phyloP scores from a whole-genome alignment of 2,329 filamentous ascomycete species.

The Corynespora cassiicola region DNA sequence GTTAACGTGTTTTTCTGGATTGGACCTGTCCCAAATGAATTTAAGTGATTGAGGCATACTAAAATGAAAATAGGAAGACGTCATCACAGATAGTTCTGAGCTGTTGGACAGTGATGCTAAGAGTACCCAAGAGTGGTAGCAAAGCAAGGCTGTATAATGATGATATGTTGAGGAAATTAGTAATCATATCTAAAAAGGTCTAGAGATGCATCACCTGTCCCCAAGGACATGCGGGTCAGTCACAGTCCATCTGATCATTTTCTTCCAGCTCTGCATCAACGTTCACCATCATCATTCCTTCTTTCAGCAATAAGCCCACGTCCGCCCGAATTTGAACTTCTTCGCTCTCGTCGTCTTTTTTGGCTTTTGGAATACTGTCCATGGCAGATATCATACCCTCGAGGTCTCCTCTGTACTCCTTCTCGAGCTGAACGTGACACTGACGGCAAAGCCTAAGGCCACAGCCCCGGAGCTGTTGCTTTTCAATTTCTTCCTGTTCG shows the following conservation, averaged over 20 bases:
- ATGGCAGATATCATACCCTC: conserved; percentile 18
- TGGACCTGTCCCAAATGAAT: neutral
- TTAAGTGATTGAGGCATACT: too few species aligned
- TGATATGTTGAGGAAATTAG: too few species aligned
- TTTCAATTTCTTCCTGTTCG: conserved; percentile 8
- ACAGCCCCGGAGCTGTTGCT: too few species aligned
- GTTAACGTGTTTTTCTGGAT: neutral
- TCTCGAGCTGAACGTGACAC: conserved; percentile 20
- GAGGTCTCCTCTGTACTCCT: conserved; percentile 14
- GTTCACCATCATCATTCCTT: conserved; percentile 29
- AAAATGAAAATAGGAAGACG: too few species aligned
- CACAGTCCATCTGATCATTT: too few species aligned
- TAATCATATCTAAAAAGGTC: too few species aligned
- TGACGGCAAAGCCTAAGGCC: conserved; percentile 29
- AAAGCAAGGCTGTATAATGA: too few species aligned
- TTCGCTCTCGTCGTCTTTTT: conserved; percentile 15
- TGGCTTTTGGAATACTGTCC: conserved; percentile 24
- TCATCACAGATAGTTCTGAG: too few species aligned
- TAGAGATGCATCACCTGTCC: too few species aligned
- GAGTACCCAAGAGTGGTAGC: too few species aligned
- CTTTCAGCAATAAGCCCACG: conserved; percentile 28
- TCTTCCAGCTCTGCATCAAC: conserved; percentile 7
- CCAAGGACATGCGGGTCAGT: too few species aligned
- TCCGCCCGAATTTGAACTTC: conserved; percentile 24
- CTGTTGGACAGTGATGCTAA: too few species aligned